Base-by-base conservation (phyloP, 768 basidiomycete genomes). In the Auriscalpium vulgare region DNA sequence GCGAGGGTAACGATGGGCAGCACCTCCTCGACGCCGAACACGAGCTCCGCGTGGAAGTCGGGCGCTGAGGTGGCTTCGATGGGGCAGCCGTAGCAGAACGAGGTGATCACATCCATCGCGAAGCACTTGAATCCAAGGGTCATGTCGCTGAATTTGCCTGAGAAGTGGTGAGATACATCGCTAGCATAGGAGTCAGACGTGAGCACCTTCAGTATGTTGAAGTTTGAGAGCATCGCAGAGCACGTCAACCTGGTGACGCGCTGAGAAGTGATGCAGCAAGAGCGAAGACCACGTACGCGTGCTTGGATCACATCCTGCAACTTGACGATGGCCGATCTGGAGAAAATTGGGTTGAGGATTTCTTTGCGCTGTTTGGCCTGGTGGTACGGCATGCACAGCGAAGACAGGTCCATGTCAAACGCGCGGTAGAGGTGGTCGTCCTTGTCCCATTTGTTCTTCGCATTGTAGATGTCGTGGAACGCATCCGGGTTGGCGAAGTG, bases 391-490 rank as follows among this genome's bases (percentile, higher is more conserved):
- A 54, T n/a, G 46, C 53, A 43, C 35, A 54, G 11, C 8, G 53
- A 19, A 4, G 43, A 34, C 4, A 35, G 21, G 8, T 47, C 46
- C 46, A 47, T 36, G 46, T 47, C 46, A n/a, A 54, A 54, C 7
- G 53, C 45, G 53, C 53, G 46, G 45, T 54, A 54, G 3, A 54
- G 34, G 6, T 35, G 14, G 45, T 47, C 14, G 34, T 54, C 53
- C 46, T 54, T 54, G 53, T 54, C 53, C 53, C 53, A 54, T 19
- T 54, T 54, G 46, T 54, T 54, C 43, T 35, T 46, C n/a, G n/a
- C 16, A 11, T 54, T 54, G 46, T 54, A 54, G 17, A 54, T 54
- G 29, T 45, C 53, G 45, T 47, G 21, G 19, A 16, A 54, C 17
- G 53, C 53, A 10, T 40, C 53, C 1, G 53, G 44, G 35, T 54